Base-by-base conservation (phyloP, 495 filamentous ascomycete genomes). In the Usnea hakonensis region DNA sequence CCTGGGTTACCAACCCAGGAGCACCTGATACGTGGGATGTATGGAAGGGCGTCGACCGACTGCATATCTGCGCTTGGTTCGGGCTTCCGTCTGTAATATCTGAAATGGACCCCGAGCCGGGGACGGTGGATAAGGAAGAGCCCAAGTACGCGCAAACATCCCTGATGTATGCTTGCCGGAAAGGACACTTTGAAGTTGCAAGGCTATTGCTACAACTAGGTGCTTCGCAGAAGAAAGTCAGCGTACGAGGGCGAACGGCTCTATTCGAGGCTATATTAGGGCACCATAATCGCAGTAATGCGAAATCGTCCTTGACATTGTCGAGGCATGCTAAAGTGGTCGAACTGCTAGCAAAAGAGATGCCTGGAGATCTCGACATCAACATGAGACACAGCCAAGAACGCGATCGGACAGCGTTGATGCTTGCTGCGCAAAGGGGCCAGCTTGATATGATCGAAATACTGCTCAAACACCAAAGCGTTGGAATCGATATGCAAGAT, bases 11-110 rank as follows among this genome's bases (percentile, higher is more conserved):
- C 1, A 56, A 60, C 26, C 61, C 55, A 13, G 55, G 55, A 19
- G 57, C 62, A 9, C 32, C 56, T n/a, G 64, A 65, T n/a, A 67
- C 57, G n/a, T 71, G 69, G 69, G 69, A 71, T 59, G 64, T 69
- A 4, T 30, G 63, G 17, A 61, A 61, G 40, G 46, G 37, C 13
- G 63, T 67, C 21, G 59, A 69, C 52, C 40, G 60, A 6, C 37
- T 69, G 2, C 69, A 71, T 56, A 57, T 69, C 3, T 67, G 65
- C 33, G 69, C 67, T 8, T 69, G 67, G 67, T 71, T 64, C 43
- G 60, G 68, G 7, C 30, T 71, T 19, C 13, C 41, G 13, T 21
- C 33, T 6, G 28, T 66, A 14, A 46, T 69, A 5, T 44, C 58
- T 3, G 33, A 36, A 14, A 41, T 70, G 55, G 19, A 57, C 16